Percentiles rank a stretch among this genome's conserved stretches.
phyloP scores from a whole-genome alignment of 2,329 filamentous ascomycete genomes.

The Acarospora socialis region DNA sequence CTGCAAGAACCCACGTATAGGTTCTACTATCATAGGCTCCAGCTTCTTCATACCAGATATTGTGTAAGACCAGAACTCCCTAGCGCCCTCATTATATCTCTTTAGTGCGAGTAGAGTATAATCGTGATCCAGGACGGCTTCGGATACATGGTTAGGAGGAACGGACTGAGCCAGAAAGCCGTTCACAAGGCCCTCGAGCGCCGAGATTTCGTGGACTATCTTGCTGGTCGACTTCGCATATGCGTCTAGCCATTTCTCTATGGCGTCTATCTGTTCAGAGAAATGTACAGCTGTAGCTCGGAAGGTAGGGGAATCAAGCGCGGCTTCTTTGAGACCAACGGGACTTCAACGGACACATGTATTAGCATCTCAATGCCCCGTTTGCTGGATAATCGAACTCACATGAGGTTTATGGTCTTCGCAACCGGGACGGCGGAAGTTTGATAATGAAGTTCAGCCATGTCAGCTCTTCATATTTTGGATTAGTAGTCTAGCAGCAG shows the following conservation, averaged over 20 bases:
- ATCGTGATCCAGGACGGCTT: constrained; percentile 84
- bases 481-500: too few species aligned
- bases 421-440: too few species aligned
- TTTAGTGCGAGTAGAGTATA: constrained; percentile 81
- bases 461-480: too few species aligned
- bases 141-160: constrained; percentile 60
- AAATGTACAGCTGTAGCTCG: constrained; percentile 78
- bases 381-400: too few species aligned
- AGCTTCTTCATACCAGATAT: constrained; percentile 62
- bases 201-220: constrained; percentile 50
- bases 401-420: too few species aligned
- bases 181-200: constrained; percentile 67
- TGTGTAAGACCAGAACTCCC: constrained; percentile 73
- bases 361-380: too few species aligned
- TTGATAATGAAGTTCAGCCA: too few species aligned
- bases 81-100: constrained; percentile 68
- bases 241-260: constrained; percentile 82
- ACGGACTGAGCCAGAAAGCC: constrained; percentile 60
- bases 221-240: constrained; percentile 50
- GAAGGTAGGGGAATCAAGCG: constrained; percentile 91
- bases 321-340: constrained; percentile 83
- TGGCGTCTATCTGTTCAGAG: constrained; percentile 74
- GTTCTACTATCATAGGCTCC: constrained; percentile 64
- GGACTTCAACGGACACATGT: too few species aligned
- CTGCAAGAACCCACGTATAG: constrained; percentile 62